Evolutionary conservation across 73 alveolate species (phyloP), one percentile per base, ranked within the genome.

Genomic region (Tetrahymena thermophila): DNA sequence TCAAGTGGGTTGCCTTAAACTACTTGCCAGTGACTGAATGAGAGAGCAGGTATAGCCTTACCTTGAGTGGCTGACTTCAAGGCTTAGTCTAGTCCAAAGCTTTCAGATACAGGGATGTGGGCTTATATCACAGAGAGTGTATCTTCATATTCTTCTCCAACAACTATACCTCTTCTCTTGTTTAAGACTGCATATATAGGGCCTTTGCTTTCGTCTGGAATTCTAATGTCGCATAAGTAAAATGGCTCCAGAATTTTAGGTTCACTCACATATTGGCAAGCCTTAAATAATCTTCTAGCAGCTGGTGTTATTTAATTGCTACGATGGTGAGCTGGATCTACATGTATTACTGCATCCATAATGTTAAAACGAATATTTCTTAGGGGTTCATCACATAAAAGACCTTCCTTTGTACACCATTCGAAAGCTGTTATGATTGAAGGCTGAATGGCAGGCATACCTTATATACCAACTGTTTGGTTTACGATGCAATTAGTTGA

Each of bases 301-400:
- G 99, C 96, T 37, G 99, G 99, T 71, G 98, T 97, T 85, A 98
- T 97, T 98, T 98, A 99, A n/a, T 99, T 99, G 35, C 98, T 98
- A 16, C 99, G 98, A 84, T 99, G 97, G 95, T 98, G 99, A 71
- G 98, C 96, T 14, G 99, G 98, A 95, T 98, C 99, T n/a, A 98
- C 95, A 96, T 98, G 99, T 85, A 98, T 43, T 85, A 94, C 97
- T 34, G 98, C 99, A 96, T 98, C 99, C 84, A 96, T 94, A n/a
- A 98, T 93, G 97, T 98, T 98, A 95, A 98, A 96, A 85, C 99
- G 96, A 37, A 98, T 97, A 94, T 98, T 99, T 97, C 99, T 97
- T 97, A 97, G 57, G 85, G 94, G 94, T 94, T 98, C 99, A 85
- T 96, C 99, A 43, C 98, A 96, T 44, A 98, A 94, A n/a, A 97